Base-by-base conservation (phyloP, 2,329 filamentous ascomycete genomes). In the Colletotrichum sp. region DNA sequence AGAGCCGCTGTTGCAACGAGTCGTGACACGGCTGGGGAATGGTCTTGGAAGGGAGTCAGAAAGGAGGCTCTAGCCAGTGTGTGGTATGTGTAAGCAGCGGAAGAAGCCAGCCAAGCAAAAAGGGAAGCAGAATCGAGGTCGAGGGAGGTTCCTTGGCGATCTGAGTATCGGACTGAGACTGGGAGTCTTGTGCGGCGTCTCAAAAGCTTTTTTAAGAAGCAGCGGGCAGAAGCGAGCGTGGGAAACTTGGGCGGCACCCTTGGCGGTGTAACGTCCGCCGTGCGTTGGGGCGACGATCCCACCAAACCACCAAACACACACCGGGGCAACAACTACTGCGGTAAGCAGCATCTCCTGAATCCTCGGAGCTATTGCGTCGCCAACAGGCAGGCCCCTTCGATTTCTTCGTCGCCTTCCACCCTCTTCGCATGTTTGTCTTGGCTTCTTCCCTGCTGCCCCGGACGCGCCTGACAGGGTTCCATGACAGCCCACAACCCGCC, bases 141-240 rank as follows among this genome's bases (percentile, higher is more conserved):
- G 59, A 69, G 65, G 70, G 74, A 76, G 52, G 28, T 63, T 67
- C 66, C 74, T 76, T 76, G 74, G 74, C 74, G 66, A 70, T 75
- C 36, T 61, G 61, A 75, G 67, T 71, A 74, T 75, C 66, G 71
- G 66, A 67, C 74, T 70, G 71, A 75, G 74, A 75, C 74, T 75
- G 71, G 67, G 72, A 75, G 48, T 69, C 34, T 67, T 76, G 71
- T 76, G 74, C 74, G 74, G 74, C 74, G 74, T 76, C 74, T 76
- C 74, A 76, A 32, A 8, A 32, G 71, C 74, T 75, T 76, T 75
- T 76, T 75, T 71, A 75, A 75, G 74, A 75, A 76, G 55, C 34
- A 18, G 36, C 55, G 67, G 39, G 55, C 28, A 55, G 71, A 55
- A 73, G 55, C 55, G 55, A 73, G 43, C 13, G 43, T 15, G 28